Percentiles rank a stretch among this genome's conserved stretches.
These are phyloP conservation scores for Xylaria digitata DNA, from an alignment of 2,329 filamentous ascomycete species.

Conservation along the genomic window DNA sequence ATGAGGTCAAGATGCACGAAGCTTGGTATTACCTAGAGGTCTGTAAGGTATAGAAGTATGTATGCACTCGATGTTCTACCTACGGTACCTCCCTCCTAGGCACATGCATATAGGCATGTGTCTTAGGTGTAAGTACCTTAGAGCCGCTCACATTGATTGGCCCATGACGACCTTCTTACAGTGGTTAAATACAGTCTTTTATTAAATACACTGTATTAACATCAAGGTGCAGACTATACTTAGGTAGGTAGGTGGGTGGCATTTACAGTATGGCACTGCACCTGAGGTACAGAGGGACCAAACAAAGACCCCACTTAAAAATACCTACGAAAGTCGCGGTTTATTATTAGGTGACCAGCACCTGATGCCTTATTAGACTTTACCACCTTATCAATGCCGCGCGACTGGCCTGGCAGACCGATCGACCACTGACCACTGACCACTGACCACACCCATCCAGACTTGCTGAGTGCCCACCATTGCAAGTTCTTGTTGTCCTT, in stretches of 20 bases:
- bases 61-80: no score
- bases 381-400: slow-evolving; percentile 30
- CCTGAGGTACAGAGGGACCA: not conserved
- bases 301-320: slow-evolving; percentile 35
- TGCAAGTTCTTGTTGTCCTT: slow-evolving; percentile 17
- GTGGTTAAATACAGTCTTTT: not conserved
- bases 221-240: no score
- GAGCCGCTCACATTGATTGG: slow-evolving; percentile 19
- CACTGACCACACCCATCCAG: slow-evolving; percentile 12
- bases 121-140: not conserved
- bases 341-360: slow-evolving; percentile 26
- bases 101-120: not conserved
- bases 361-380: slow-evolving; percentile 21
- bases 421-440: slow-evolving; percentile 8
- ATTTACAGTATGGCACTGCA: no score
- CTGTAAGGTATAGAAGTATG: no score
- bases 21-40: slow-evolving; percentile 9
- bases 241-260: no score
- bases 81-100: not conserved
- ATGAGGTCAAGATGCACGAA: slow-evolving; percentile 6
- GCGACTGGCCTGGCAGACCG: slow-evolving; percentile 28
- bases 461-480: slow-evolving; percentile 19
- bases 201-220: slow-evolving; percentile 15
- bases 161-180: slow-evolving; percentile 8
- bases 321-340: slow-evolving; percentile 37